Evolutionary conservation across 2,329 filamentous ascomycete species (phyloP).

Genomic region (Alternaria triticimaculans): DNA sequence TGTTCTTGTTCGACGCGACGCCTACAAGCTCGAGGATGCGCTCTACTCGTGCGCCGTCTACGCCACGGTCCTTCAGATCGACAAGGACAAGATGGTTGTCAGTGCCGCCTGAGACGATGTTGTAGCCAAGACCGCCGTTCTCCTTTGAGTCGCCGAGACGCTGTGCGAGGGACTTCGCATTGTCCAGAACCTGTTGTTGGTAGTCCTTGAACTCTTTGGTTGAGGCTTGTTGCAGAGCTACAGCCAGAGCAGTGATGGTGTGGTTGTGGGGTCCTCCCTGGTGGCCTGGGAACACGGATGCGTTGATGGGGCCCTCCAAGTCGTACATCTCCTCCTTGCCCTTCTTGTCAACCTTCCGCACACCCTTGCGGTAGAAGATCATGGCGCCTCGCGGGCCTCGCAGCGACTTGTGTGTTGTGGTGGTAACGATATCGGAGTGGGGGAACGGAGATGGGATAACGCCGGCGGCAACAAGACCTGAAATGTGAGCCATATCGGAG

Average conservation of each 20-base stretch:
- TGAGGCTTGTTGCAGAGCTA: conserved; percentile 93
- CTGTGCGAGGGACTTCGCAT: conserved; percentile 88
- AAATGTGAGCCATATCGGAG: conserved; percentile 99
- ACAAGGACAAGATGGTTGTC: conserved; percentile 98
- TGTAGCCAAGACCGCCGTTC: conserved; percentile 78
- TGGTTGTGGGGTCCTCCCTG: conserved; percentile 99
- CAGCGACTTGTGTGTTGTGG: conserved; percentile 98
- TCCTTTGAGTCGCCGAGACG: conserved; percentile 73
- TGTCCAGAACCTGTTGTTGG: conserved; percentile 89
- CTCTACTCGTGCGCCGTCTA: conserved; percentile 96
- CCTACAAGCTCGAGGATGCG: conserved; percentile 96
- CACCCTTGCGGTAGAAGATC: conserved; percentile 99
- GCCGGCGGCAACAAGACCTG: conserved; percentile 88
- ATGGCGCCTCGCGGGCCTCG: conserved; percentile 97
- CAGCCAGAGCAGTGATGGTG: conserved; percentile 95
- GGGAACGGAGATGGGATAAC: conserved; percentile 94
- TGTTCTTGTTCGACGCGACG: conserved; percentile 99
- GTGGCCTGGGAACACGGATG: conserved; percentile 98
- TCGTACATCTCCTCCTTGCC: conserved; percentile 93
- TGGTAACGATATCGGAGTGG: conserved; percentile 94
- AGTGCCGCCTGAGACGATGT: conserved; percentile 91
- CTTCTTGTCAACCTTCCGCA: conserved; percentile 88
- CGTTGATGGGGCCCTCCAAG: conserved; percentile 95
- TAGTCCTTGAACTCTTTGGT: conserved; percentile 91
- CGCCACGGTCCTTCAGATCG: conserved; percentile 83